Conservation (phyloP, 2,329 filamentous ascomycete genomes). For the Davidsoniella eucalypti region DNA sequence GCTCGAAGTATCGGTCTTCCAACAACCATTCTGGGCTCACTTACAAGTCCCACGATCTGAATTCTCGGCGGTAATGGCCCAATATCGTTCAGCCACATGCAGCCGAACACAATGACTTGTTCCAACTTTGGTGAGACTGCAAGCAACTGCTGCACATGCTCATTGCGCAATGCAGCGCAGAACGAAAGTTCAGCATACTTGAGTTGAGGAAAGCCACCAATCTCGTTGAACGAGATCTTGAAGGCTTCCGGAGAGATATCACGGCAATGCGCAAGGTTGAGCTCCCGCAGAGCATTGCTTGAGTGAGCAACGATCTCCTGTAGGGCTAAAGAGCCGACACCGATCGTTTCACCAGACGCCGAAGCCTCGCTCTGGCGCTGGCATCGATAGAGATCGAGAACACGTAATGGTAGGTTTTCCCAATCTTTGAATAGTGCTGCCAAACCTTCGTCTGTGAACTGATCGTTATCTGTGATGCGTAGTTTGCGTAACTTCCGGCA, state of each 20-base stretch:
- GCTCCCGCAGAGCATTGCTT: conserved; percentile 41
- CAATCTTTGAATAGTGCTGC: conserved; percentile 57
- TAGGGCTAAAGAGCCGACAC: conserved; percentile 61
- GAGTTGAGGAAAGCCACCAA: conserved; percentile 49
- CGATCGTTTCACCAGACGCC: conserved; percentile 51
- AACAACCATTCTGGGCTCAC: too few species aligned
- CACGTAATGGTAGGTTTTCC: conserved; percentile 53
- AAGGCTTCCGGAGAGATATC: conserved; percentile 62
- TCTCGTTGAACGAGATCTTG: conserved; percentile 50
- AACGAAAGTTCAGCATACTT: conserved; percentile 63
- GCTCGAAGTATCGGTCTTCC: too few species aligned
- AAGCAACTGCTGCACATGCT: conserved; percentile 47
- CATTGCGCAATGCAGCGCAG: conserved; percentile 49
- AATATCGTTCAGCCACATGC: conserved; percentile 36
- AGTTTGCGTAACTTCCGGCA: conserved; percentile 59
- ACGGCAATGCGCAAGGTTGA: conserved; percentile 73
- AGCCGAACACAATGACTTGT: conserved; percentile 46
- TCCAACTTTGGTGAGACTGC: conserved; percentile 42
- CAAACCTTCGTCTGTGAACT: conserved; percentile 61
- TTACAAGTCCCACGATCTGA: too few species aligned
- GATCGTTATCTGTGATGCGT: conserved; percentile 61
- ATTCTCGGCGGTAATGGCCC: too few species aligned
- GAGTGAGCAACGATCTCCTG: conserved; percentile 73
- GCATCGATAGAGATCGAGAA: conserved; percentile 60
- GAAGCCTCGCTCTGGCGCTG: conserved; percentile 37